Evolutionary conservation across 345 rosid genomes (phyloP), one percentile per base, ranked within the genome.

Genomic region (Lumnitzera racemosa): DNA sequence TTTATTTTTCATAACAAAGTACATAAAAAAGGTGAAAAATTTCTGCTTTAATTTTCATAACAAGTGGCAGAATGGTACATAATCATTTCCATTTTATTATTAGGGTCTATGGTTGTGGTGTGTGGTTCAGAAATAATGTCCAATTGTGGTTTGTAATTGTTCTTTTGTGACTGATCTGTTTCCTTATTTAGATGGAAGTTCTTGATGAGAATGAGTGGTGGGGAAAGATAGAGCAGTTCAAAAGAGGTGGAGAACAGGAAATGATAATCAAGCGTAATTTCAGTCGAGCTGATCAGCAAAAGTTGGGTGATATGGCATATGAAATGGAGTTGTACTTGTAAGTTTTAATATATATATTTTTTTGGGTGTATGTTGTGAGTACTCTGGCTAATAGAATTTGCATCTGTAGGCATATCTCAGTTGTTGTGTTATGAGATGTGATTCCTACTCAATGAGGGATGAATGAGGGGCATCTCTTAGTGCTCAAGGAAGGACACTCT

Each of bases 131-230:
- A 9, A 17, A 16, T 11, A 52, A 52, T 15, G 47, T 47, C n/a
- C 20, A n/a, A 46, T 53, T 27, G 36, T 24, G 12, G 24, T 46
- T 29, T 27, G 57, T 0, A 25, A 50, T 46, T 24, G 46, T 41
- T 12, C 15, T 13, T 23, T 31, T 58, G 12, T 41, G 47, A 24
- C 17, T 20, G 51, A 53, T 27, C 24, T 60, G 20, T 61, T 12
- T 49, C 63, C 53, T 4, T 51, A 13, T 66, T 54, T 63, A 92
- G 98, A 72, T 87, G 87, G 97, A 92, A 70, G 81, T 77, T 71
- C 67, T 92, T 55, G 84, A 92, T 66, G 89, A 85, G 78, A 78
- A 80, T 57, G 97, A 85, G 70, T 85, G 94, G 97, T 76, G 94
- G 96, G 74, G 71, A 76, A 87, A 81, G 86, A 81, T 92, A 72